Percentiles rank a stretch among this genome's conserved stretches.
Conservation (phyloP, 73 alveolate species). For the Tetrahymena elliotti region DNA sequence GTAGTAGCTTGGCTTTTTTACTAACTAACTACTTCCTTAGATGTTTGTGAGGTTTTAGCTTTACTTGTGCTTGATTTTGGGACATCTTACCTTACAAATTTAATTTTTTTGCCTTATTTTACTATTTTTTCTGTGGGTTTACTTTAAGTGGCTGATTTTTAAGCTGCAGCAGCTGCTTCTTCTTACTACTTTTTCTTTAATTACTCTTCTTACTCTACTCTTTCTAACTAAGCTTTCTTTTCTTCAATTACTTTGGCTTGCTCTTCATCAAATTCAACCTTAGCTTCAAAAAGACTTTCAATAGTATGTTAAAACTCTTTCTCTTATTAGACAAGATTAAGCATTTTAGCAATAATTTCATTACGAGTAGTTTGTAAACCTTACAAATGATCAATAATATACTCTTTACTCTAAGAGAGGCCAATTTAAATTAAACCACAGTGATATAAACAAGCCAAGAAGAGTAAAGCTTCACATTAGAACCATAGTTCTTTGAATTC, state of each 20-base stretch:
- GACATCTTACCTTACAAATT: background rate
- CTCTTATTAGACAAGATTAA: constrained; percentile 8
- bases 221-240: background rate
- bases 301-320: constrained; percentile 16
- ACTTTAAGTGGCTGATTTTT: background rate
- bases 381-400: constrained; percentile 8
- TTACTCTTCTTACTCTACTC: background rate
- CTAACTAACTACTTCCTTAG: background rate
- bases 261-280: background rate
- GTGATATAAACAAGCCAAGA: constrained; percentile 20
- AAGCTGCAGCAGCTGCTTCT: background rate
- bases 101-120: background rate
- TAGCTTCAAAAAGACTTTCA: constrained; percentile 8
- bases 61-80: background rate
- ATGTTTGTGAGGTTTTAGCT: background rate
- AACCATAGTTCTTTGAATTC: constrained; percentile 1
- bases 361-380: constrained; percentile 27
- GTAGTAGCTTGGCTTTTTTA: background rate
- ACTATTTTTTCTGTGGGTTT: background rate
- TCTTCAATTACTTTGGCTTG: background rate
- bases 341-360: constrained; percentile 25
- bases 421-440: constrained; percentile 8
- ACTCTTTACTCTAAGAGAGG: background rate
- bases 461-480: constrained; percentile 8
- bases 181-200: background rate